Percentiles rank a stretch among this genome's conserved stretches.
Evolutionary conservation across 441 rosid genomes (phyloP).

Genomic region (Daphne laureola): DNA sequence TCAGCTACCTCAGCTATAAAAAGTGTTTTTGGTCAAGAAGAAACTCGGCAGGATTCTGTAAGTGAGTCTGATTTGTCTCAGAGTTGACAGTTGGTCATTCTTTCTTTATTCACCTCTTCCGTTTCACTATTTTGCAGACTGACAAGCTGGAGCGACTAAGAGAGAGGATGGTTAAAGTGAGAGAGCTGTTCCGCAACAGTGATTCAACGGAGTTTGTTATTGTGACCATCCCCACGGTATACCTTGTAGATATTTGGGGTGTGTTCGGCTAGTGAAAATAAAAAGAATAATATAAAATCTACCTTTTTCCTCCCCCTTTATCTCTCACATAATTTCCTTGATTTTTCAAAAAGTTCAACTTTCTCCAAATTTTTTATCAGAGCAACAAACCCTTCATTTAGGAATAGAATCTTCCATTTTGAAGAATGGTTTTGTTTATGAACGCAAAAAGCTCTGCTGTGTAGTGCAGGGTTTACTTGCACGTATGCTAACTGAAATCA

Average conservation of each 20-base stretch:
- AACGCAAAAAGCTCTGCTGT: no score
- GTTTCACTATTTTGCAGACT: constrained; percentile 30
- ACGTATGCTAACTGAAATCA: no score
- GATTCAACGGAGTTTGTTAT: constrained; percentile 87
- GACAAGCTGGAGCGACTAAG: constrained; percentile 72
- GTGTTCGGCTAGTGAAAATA: no score
- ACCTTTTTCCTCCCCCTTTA: no score
- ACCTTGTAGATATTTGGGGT: background rate
- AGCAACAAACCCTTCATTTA: no score
- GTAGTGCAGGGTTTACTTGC: no score
- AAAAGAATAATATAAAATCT: no score
- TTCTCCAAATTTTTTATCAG: no score
- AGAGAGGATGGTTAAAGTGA: constrained; percentile 84
- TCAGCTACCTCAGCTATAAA: constrained; percentile 93
- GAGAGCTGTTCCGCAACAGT: constrained; percentile 76
- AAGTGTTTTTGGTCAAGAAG: constrained; percentile 81
- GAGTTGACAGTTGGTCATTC: constrained; percentile 7
- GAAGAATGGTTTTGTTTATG: no score
- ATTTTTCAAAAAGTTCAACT: no score
- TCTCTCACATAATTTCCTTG: no score
- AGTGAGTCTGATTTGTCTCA: constrained; percentile 22
- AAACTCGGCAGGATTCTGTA: constrained; percentile 53
- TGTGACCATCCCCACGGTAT: constrained; percentile 90
- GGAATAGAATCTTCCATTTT: no score
- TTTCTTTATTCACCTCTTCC: constrained; percentile 9